Base-by-base conservation (phyloP, 805 yeast species). In the Nakazawaea ernobii region DNA sequence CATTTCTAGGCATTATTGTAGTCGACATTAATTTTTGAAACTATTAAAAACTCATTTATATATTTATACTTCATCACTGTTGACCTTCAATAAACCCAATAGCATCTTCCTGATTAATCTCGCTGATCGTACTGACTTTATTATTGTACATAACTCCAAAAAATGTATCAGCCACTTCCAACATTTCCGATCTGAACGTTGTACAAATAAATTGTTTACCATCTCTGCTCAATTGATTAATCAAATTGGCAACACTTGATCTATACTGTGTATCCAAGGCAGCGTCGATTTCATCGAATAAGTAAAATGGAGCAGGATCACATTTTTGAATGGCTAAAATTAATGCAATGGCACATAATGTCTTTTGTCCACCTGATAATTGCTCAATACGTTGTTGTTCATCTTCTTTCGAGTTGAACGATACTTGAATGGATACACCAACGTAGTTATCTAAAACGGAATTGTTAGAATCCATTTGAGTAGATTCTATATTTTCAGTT, bases 221-320 rank as follows among this genome's bases (percentile, higher is more conserved):
- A 6, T 56, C 57, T 26, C 46, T 40, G 17, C 96, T 79, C 46
- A 91, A 66, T 32, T 77, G 73, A 53, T 79, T 73, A 46, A 94
- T 82, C 70, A 87, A 68, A 32, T 72, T 67, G 0, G 98, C 96
- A 17, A 94, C 96, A 0, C 96, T 80, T 0, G 86, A 77, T 57
- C 99, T 77, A 60, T 91, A 92, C 59, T 87, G 96, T 2, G 95
- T 80, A 65, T 94, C 99, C 52, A 94, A 71, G 56, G 92, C 94
- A 4, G 98, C 97, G 67, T 94, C 99, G 50, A 94, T 85, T 68
- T 94, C 99, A 65, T 94, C 99, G 64, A 94, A 92, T 41, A 94
- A 66, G 61, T 94, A 94, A 63, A 94, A 94, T 42, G 98, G 97
- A 8, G 97, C 97, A 9, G 98, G 98, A 56, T 94, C 98, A 53